A percentile compares a stretch with the other conserved stretches of the same genome.
Conservation (phyloP, 345 rosid species). For the Dipteronia sinensis region DNA sequence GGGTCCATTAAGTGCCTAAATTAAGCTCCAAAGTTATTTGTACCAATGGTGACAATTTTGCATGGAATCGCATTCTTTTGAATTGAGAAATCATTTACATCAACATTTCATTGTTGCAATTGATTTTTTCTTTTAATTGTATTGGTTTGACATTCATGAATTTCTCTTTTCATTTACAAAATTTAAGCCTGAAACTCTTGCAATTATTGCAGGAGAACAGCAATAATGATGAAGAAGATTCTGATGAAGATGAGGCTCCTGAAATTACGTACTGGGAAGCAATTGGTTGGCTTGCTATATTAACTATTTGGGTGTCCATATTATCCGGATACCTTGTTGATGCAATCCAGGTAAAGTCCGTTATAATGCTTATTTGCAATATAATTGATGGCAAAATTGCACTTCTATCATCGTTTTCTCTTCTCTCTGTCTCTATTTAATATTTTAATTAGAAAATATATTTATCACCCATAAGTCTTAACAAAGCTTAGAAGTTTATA, state of each 20-base stretch:
- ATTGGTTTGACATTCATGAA: too few relatives aligned
- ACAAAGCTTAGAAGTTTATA: not conserved
- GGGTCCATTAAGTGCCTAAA: not conserved
- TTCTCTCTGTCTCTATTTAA: not conserved
- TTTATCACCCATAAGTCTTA: not conserved
- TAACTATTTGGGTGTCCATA: slow-evolving; percentile 86
- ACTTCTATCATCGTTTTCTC: too few relatives aligned
- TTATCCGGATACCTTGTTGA: slow-evolving; percentile 88
- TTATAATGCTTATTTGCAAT: not conserved
- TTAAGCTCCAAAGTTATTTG: not conserved
- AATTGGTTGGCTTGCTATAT: slow-evolving; percentile 72
- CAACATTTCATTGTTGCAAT: not conserved
- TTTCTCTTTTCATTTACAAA: not conserved
- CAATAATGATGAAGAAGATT: slow-evolving; percentile 13
- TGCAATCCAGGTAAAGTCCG: slow-evolving; percentile 66
- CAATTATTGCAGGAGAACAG: slow-evolving; percentile 28
- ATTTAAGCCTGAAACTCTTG: not conserved
- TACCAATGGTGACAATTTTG: not conserved
- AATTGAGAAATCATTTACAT: not conserved
- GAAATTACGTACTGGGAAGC: slow-evolving; percentile 85
- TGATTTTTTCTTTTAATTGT: not conserved
- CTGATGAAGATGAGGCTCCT: slow-evolving; percentile 58
- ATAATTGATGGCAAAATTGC: not conserved
- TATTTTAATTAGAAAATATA: too few relatives aligned
- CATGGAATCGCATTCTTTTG: not conserved